Base-by-base conservation (phyloP, 176 grass and related monocot genomes). In the Raddia guianensis region DNA sequence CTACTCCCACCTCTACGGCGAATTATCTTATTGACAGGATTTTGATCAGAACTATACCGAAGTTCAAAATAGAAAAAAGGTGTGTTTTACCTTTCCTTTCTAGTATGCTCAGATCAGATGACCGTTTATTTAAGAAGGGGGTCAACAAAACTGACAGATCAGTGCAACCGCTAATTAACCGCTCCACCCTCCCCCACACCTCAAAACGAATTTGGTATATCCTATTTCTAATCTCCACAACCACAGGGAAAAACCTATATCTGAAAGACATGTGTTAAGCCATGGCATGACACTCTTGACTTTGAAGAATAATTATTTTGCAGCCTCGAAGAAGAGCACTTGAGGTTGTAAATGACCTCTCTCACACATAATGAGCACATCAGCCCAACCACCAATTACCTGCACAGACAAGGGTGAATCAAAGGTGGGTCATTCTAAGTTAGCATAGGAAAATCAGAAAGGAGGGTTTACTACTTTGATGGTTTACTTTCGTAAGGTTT, bases 311-410 rank as follows among this genome's bases (percentile, higher is more conserved):
- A 88, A 78, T 80, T 96, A 95, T 82, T 87, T 89, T 20, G 84
- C 86, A 81, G 86, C 86, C 86, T 99, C 92, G 81, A 89, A 99
- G 78, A 99, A 99, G 72, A 99, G 93, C 55, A 99, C 96, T 85
- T 95, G 96, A 21, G 96, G 96, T 88, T 99, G 96, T 83, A 99
- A 88, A 84, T 95, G 96, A 66, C 96, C 96, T 82, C 88, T 95
- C 74, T 95, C 84, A 80, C 96, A 99, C 88, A 93, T 95, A 58
- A 78, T 61, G n/a, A 95, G 80, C 75, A 99, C 96, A 85, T 93
- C 92, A 82, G 40, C 72, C 96, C 96, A 99, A 69, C 84, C 60
- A 86, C 96, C 96, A 67, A 99, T 78, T 75, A 90, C 84, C 96
- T 99, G 86, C 80, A 85, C 70, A 72, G 73, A 61, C 34, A 44